Evolutionary conservation across 192 early-diverging fungal species (phyloP).

Genomic region (Allomyces macrogynus): DNA sequence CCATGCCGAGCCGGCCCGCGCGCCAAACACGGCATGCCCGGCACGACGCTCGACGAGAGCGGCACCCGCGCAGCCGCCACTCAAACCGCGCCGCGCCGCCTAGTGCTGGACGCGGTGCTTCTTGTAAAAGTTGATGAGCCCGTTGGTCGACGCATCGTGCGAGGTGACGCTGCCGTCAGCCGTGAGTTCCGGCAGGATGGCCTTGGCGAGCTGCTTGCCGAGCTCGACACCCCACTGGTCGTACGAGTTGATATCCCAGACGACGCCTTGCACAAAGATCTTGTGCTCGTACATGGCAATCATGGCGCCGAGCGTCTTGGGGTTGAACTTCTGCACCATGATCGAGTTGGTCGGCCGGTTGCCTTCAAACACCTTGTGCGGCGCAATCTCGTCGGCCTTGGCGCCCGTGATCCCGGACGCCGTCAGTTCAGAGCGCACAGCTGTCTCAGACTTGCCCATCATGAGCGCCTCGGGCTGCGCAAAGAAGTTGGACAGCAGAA

Average conservation of each 20-base stretch:
- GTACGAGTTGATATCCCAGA: slow-evolving; percentile 88
- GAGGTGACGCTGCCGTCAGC: slow-evolving; percentile 26
- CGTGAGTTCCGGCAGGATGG: slow-evolving; percentile 77
- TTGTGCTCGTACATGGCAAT: slow-evolving; percentile 99
- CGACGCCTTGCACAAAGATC: slow-evolving; percentile 94
- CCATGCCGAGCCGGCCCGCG: too few species aligned
- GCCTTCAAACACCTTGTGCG: slow-evolving; percentile 94
- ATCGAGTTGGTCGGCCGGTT: slow-evolving; percentile 96
- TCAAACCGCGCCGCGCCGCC: too few species aligned
- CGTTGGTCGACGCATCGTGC: slow-evolving; percentile 91
- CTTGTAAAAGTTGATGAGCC: slow-evolving; percentile 87
- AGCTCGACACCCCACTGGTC: slow-evolving; percentile 68
- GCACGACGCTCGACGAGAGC: too few species aligned
- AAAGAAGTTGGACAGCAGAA: slow-evolving; percentile 96
- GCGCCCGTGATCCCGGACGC: slow-evolving; percentile 16
- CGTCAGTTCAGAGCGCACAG: slow-evolving; percentile 61
- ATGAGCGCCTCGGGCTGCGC: slow-evolving; percentile 97
- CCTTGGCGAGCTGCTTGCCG: slow-evolving; percentile 95
- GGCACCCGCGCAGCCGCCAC: too few species aligned
- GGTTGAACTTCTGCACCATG: slow-evolving; percentile 79
- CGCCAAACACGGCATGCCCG: too few species aligned
- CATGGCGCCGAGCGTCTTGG: slow-evolving; percentile 70
- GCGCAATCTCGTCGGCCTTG: slow-evolving; percentile 44
- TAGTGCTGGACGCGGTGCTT: not conserved
- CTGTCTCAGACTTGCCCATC: slow-evolving; percentile 64